These are phyloP conservation scores for Cyberlindnera mycetangii DNA, from an alignment of 805 yeast species.

Conservation along the genomic window DNA sequence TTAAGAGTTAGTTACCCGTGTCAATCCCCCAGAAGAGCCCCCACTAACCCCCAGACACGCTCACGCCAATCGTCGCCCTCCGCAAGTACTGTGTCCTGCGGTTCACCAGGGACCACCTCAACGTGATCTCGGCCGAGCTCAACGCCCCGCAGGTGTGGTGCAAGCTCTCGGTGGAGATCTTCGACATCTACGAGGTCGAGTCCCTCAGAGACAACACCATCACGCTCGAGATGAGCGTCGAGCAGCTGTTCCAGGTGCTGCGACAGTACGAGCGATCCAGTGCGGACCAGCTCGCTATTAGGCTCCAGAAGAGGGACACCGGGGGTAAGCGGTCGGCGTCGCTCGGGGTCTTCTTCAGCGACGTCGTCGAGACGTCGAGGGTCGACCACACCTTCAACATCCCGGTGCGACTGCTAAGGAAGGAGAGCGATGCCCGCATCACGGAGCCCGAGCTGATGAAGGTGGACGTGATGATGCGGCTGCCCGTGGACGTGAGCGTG, in stretches of 20 bases:
- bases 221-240: slow-evolving; percentile 60
- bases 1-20: slow-evolving; percentile 26
- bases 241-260: slow-evolving; percentile 55
- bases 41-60: slow-evolving; percentile 31
- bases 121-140: slow-evolving; percentile 48
- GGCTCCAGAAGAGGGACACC: slow-evolving; percentile 40
- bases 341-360: slow-evolving; percentile 53
- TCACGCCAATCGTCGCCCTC: slow-evolving; percentile 47
- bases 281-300: slow-evolving; percentile 46
- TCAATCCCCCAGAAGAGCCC: neutral
- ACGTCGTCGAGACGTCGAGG: slow-evolving; percentile 39
- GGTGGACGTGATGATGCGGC: slow-evolving; percentile 52
- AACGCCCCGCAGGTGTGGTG: slow-evolving; percentile 72
- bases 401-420: slow-evolving; percentile 63
- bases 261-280: slow-evolving; percentile 53
- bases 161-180: slow-evolving; percentile 42
- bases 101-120: slow-evolving; percentile 48
- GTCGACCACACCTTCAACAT: slow-evolving; percentile 66
- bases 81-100: slow-evolving; percentile 55
- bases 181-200: slow-evolving; percentile 30
- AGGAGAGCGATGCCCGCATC: slow-evolving; percentile 48
- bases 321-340: slow-evolving; percentile 43
- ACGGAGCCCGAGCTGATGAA: slow-evolving; percentile 61
- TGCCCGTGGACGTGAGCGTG: slow-evolving; percentile 45
- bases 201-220: slow-evolving; percentile 54